A percentile compares a stretch with the other conserved stretches of the same genome.
These are phyloP conservation scores for Mucor mucedo DNA, from an alignment of 371 early-diverging fungal genomes.

Conservation along the genomic window DNA sequence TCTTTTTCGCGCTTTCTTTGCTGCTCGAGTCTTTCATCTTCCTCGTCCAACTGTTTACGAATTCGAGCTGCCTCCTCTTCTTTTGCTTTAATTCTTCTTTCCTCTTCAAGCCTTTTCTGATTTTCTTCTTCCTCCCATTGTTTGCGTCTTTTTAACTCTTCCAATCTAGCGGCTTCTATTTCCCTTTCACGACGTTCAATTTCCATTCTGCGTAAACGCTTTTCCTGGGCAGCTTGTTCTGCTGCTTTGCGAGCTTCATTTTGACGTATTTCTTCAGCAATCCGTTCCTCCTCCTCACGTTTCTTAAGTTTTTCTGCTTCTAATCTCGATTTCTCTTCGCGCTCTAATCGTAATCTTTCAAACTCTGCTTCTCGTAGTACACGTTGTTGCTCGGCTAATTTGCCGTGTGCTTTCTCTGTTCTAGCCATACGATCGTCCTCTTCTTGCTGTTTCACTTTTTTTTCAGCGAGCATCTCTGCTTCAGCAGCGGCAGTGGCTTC, in stretches of 20 bases:
- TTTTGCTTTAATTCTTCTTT: slow-evolving; percentile 13
- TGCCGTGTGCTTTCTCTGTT: slow-evolving; percentile 23
- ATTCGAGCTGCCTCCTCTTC: slow-evolving; percentile 24
- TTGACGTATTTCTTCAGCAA: slow-evolving; percentile 41
- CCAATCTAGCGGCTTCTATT: slow-evolving; percentile 33
- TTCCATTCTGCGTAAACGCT: slow-evolving; percentile 34
- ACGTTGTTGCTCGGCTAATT: slow-evolving; percentile 22
- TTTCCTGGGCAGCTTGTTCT: slow-evolving; percentile 51
- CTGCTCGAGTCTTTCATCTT: slow-evolving; percentile 12
- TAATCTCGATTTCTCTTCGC: slow-evolving; percentile 21
- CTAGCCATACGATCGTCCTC: slow-evolving; percentile 29
- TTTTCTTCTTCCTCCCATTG: slow-evolving; percentile 39
- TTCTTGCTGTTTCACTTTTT: slow-evolving; percentile 30
- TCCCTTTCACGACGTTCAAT: slow-evolving; percentile 39
- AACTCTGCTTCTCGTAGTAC: slow-evolving; percentile 15
- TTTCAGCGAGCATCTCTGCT: slow-evolving; percentile 30
- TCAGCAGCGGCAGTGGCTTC: slow-evolving; percentile 33
- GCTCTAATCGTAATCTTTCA: slow-evolving; percentile 23
- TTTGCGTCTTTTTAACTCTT: slow-evolving; percentile 38
- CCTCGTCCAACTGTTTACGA: slow-evolving; percentile 13
- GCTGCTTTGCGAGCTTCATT: slow-evolving; percentile 40
- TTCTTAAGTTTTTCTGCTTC: slow-evolving; percentile 32
- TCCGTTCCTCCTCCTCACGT: slow-evolving; percentile 34
- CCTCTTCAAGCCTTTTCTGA: slow-evolving; percentile 22
- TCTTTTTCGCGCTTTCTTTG: slow-evolving; percentile 12